phyloP scores from a whole-genome alignment of 305 asterid species.

The Fraxinus sp. region DNA sequence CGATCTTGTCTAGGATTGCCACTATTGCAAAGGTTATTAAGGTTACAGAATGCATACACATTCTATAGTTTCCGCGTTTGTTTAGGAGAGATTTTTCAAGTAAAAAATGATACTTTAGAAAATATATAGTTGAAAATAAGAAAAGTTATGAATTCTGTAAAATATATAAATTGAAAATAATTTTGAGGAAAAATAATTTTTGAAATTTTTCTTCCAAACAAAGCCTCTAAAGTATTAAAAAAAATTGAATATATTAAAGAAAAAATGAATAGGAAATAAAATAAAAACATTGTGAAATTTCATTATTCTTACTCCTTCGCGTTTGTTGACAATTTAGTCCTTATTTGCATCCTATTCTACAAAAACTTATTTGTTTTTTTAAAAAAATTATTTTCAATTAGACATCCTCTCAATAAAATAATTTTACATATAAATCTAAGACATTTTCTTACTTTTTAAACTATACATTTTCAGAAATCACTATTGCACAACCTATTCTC shows the following conservation, averaged over 20 bases:
- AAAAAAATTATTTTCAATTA: no score
- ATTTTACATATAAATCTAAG: no score
- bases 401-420: background rate
- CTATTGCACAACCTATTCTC: no score
- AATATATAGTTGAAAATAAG: background rate
- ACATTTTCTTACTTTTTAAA: no score
- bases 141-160: background rate
- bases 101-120: no score
- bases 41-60: background rate
- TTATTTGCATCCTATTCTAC: background rate
- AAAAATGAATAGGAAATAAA: background rate
- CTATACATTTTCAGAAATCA: no score
- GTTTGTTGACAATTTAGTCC: background rate
- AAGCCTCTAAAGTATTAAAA: background rate
- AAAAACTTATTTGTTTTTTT: no score
- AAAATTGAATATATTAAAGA: background rate
- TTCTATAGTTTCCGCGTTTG: background rate
- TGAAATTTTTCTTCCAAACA: background rate
- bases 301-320: no score
- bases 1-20: background rate
- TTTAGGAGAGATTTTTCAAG: background rate
- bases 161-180: no score
- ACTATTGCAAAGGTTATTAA: background rate
- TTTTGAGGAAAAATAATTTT: background rate
- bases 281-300: background rate